Percentiles rank a stretch among this genome's conserved stretches.
Conservation (phyloP, 306 rosid species). For the Medicago truncatula region DNA sequence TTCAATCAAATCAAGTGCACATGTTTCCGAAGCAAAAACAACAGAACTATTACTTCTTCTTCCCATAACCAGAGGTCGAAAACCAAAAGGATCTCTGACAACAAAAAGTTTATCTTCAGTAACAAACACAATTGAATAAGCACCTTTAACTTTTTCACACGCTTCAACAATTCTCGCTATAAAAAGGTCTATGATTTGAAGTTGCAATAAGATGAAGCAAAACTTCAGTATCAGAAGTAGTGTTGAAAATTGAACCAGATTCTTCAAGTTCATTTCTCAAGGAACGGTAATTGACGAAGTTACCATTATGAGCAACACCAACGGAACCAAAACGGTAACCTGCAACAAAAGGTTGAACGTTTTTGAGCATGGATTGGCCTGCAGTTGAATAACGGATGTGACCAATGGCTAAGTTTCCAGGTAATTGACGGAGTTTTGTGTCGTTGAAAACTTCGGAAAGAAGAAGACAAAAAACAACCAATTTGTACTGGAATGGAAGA, state of each 20-base stretch:
- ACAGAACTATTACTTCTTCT: conserved; percentile 88
- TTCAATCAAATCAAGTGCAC: conserved; percentile 95
- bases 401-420: conserved; percentile 73
- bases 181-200: conserved; percentile 77
- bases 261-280: conserved; percentile 77
- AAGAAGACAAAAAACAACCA: no score
- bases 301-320: conserved; percentile 91
- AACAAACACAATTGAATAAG: conserved; percentile 72
- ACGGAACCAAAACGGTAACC: conserved; percentile 84
- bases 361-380: conserved; percentile 75
- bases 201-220: conserved; percentile 91
- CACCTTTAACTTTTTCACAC: conserved; percentile 85
- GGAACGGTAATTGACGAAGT: conserved; percentile 74
- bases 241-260: conserved; percentile 82
- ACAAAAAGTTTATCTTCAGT: conserved; percentile 86
- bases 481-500: no score
- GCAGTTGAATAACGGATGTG: conserved; percentile 93
- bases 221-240: conserved; percentile 89
- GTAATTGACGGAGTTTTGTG: conserved; percentile 66
- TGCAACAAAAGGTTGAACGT: conserved; percentile 92
- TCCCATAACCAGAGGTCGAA: conserved; percentile 93
- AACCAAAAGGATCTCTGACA: conserved; percentile 81
- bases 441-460: conserved; percentile 73
- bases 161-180: conserved; percentile 79
- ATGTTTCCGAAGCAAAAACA: conserved; percentile 97